Conservation (phyloP, 768 basidiomycete genomes). For the Pulveroboletus sp. region DNA sequence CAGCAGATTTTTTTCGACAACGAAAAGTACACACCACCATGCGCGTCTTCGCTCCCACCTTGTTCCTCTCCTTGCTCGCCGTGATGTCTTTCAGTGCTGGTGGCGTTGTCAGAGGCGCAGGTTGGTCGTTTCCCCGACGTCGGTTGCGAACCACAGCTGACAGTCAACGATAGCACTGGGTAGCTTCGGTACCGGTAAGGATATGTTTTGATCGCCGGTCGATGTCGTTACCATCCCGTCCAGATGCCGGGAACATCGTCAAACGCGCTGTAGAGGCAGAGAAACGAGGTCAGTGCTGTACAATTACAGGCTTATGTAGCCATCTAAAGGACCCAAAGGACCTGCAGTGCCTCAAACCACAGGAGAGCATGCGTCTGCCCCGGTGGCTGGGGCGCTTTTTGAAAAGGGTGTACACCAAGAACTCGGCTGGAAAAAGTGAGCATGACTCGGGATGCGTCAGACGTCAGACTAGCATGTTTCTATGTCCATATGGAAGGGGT, state of each 20-base stretch:
- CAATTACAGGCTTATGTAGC: not conserved
- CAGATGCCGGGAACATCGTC: not conserved
- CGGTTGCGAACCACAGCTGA: not conserved
- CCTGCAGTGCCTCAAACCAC: not conserved
- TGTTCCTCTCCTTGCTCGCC: slow-evolving; percentile 13
- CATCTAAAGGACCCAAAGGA: not conserved
- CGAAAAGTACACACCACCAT: slow-evolving; percentile 1
- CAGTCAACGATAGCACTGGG: not conserved
- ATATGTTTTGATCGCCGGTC: not conserved
- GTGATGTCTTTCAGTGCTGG: slow-evolving; percentile 7
- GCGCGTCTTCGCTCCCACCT: slow-evolving; percentile 7
- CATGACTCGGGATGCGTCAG: not conserved
- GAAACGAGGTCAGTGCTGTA: slow-evolving; percentile 6
- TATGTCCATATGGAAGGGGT: not conserved
- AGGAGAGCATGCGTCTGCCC: not conserved
- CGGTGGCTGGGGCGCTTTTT: slow-evolving; percentile 10
- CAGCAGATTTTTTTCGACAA: not conserved
- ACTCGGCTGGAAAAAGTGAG: slow-evolving; percentile 1
- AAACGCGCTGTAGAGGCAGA: not conserved
- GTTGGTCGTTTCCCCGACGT: slow-evolving; percentile 1
- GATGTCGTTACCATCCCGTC: not conserved
- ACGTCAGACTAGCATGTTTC: not conserved
- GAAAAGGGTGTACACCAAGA: slow-evolving; percentile 6
- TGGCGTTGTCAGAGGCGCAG: slow-evolving; percentile 2
- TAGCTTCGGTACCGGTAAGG: slow-evolving; percentile 1